phyloP scores from a whole-genome alignment of 2,329 filamentous ascomycete species.

The Acrocalymma vagum region DNA sequence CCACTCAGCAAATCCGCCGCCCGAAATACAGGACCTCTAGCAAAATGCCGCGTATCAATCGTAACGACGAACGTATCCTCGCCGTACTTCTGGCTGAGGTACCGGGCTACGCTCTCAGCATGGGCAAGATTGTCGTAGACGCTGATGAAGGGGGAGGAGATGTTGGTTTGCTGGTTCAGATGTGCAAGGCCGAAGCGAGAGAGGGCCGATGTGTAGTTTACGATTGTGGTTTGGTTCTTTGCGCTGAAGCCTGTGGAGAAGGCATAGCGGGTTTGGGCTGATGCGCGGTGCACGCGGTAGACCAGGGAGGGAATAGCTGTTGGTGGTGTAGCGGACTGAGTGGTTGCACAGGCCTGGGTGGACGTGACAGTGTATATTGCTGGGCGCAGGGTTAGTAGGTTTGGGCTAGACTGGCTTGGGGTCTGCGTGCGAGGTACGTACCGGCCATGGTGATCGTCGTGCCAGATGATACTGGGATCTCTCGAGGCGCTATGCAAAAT shows the following conservation, averaged over 20 bases:
- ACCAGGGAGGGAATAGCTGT: constrained; percentile 33
- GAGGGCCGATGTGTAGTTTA: constrained; percentile 30
- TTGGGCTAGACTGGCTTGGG: too few species aligned
- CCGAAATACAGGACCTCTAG: constrained; percentile 40
- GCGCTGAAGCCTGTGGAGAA: constrained; percentile 40
- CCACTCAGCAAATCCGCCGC: constrained; percentile 37
- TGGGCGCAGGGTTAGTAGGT: constrained; percentile 2
- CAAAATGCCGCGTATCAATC: constrained; percentile 40
- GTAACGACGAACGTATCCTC: constrained; percentile 36
- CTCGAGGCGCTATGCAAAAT: too few species aligned
- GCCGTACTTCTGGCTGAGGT: constrained; percentile 25
- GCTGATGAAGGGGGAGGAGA: constrained; percentile 43
- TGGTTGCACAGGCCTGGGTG: constrained; percentile 3
- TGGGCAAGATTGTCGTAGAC: constrained; percentile 38
- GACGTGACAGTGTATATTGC: constrained; percentile 16
- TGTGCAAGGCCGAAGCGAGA: constrained; percentile 39
- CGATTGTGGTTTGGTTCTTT: constrained; percentile 46
- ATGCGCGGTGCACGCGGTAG: constrained; percentile 39
- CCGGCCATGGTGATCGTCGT: constrained; percentile 10
- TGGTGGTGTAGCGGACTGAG: constrained; percentile 18
- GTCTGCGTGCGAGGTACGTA: too few species aligned
- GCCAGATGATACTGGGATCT: too few species aligned
- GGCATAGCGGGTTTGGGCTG: constrained; percentile 39
- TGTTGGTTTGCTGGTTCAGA: constrained; percentile 43
- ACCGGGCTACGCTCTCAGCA: constrained; percentile 34